Percentiles rank a stretch among this genome's conserved stretches.
Conservation (phyloP, 176 grass and related monocot genomes). For the Hsuehochloa calcarea region DNA sequence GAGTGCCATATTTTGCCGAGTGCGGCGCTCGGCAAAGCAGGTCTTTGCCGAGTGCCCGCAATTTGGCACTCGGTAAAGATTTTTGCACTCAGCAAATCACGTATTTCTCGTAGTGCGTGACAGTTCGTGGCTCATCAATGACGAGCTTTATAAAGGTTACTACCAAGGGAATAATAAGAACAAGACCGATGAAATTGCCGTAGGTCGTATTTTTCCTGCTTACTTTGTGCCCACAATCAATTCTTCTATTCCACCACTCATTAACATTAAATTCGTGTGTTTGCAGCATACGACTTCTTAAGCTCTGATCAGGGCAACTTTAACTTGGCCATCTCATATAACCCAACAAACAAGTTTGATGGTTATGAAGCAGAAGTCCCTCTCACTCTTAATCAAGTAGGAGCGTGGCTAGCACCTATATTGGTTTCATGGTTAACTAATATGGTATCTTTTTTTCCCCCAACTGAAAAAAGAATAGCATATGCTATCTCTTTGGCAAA, state of each 20-base stretch:
- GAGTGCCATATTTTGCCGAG: too few relatives aligned
- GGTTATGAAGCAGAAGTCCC: not conserved
- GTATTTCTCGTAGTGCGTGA: too few relatives aligned
- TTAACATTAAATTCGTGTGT: constrained; percentile 14
- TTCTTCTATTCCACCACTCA: constrained; percentile 3
- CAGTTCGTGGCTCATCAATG: constrained; percentile 32
- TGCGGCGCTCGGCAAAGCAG: too few relatives aligned
- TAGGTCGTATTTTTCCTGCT: constrained; percentile 17
- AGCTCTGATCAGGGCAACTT: constrained; percentile 44
- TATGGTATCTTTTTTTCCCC: constrained; percentile 44
- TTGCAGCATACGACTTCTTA: constrained; percentile 61
- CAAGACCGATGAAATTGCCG: constrained; percentile 33
- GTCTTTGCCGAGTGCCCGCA: too few relatives aligned
- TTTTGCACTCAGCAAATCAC: too few relatives aligned
- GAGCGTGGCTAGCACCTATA: not conserved
- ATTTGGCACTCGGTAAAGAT: too few relatives aligned
- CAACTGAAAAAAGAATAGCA: not conserved
- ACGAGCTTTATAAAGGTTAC: constrained; percentile 35
- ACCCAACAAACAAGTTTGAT: constrained; percentile 21
- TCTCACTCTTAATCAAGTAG: not conserved
- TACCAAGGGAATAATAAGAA: constrained; percentile 1
- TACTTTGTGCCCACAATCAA: not conserved
- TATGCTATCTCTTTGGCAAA: not conserved
- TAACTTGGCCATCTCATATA: constrained; percentile 49
- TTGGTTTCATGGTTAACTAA: constrained; percentile 33